Evolutionary conservation across 441 rosid genomes (phyloP).

Genomic region (Flueggea neowawraea): DNA sequence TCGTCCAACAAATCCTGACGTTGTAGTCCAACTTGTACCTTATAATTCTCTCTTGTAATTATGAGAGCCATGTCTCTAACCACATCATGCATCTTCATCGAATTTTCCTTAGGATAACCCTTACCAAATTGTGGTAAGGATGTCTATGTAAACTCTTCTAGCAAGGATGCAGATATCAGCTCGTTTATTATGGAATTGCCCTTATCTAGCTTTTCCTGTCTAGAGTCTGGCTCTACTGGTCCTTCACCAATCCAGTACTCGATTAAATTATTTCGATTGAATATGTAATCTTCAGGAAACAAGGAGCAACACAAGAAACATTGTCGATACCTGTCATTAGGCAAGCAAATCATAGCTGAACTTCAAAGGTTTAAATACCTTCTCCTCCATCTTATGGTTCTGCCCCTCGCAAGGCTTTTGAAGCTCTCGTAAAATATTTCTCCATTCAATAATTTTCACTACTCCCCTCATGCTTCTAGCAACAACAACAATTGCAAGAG

Average conservation of each 20-base stretch:
- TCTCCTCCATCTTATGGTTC: no score
- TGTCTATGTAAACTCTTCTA: background rate
- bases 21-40: constrained; percentile 12
- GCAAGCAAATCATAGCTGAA: constrained; percentile 10
- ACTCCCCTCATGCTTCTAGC: no score
- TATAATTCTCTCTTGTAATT: no score
- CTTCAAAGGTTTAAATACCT: no score
- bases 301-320: constrained; percentile 17
- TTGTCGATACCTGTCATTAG: background rate
- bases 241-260: constrained; percentile 6
- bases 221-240: constrained; percentile 4
- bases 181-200: constrained; percentile 4
- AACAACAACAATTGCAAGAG: no score
- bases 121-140: no score
- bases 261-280: background rate
- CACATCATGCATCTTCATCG: constrained; percentile 22
- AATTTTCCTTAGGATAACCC: no score
- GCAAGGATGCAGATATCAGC: constrained; percentile 5
- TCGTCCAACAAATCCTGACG: constrained; percentile 8
- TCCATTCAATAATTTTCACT: no score
- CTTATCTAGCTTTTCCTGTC: background rate
- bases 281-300: constrained; percentile 1
- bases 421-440: no score
- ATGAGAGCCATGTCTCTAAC: constrained; percentile 16
- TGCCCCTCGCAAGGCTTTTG: no score